A percentile compares a stretch with the other conserved stretches of the same genome.
These are phyloP conservation scores for Stephania cephalantha DNA, from an alignment of 164 flowering plant genomes.

Conservation along the genomic window DNA sequence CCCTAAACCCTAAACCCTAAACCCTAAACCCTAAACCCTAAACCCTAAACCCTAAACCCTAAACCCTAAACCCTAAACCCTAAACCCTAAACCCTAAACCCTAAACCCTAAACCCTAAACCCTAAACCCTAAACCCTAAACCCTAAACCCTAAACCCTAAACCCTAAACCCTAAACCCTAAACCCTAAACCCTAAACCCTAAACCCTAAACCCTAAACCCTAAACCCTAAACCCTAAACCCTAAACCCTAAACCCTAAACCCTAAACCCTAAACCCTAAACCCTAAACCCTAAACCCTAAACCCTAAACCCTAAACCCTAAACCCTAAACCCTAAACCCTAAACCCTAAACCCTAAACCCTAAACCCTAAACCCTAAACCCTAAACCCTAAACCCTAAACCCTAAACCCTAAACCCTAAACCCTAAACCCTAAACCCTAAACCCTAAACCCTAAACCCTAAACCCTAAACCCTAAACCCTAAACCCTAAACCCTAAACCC, in stretches of 20 bases:
- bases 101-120: too few relatives aligned
- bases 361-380: constrained; percentile 15
- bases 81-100: too few relatives aligned
- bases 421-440: constrained; percentile 14
- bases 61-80: too few relatives aligned
- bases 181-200: constrained; percentile 16
- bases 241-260: constrained; percentile 15
- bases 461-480: constrained; percentile 12
- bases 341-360: constrained; percentile 15
- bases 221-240: constrained; percentile 14
- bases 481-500: constrained; percentile 19
- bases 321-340: constrained; percentile 16
- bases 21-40: too few relatives aligned
- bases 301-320: constrained; percentile 19
- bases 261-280: constrained; percentile 16
- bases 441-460: constrained; percentile 14
- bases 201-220: constrained; percentile 13
- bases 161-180: constrained; percentile 9
- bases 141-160: too few relatives aligned
- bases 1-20: too few relatives aligned
- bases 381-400: constrained; percentile 15
- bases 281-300: constrained; percentile 22
- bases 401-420: constrained; percentile 14
- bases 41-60: too few relatives aligned
- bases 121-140: too few relatives aligned